Conservation (phyloP, 371 early-diverging fungal genomes). For the Sporodiniella umbellata region DNA sequence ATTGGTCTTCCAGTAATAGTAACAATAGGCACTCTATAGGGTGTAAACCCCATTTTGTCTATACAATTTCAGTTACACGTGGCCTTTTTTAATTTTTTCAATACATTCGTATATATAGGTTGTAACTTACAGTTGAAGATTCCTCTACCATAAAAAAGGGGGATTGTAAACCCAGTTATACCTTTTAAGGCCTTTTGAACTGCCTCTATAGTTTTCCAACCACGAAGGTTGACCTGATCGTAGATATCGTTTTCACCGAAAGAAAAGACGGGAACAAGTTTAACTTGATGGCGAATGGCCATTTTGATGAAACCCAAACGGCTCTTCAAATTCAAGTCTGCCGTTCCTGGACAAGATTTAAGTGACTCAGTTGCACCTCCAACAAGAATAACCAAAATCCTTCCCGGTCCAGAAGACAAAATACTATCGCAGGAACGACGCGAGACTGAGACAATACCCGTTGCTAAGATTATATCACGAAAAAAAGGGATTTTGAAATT, state of each 20-base stretch:
- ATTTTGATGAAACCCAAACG: slow-evolving; percentile 73
- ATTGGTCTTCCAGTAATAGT: slow-evolving; percentile 69
- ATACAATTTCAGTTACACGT: background rate
- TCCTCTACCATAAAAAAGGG: slow-evolving; percentile 67
- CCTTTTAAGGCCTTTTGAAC: slow-evolving; percentile 57
- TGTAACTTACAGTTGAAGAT: slow-evolving; percentile 61
- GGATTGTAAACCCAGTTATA: slow-evolving; percentile 57
- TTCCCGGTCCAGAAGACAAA: slow-evolving; percentile 65
- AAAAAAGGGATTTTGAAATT: slow-evolving; percentile 68
- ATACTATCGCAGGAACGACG: slow-evolving; percentile 66
- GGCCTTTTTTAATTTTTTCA: background rate
- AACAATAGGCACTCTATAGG: slow-evolving; percentile 42
- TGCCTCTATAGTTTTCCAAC: slow-evolving; percentile 38
- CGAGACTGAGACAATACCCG: slow-evolving; percentile 74
- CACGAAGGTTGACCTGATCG: slow-evolving; percentile 51
- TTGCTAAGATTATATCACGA: slow-evolving; percentile 62
- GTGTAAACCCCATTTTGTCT: slow-evolving; percentile 53
- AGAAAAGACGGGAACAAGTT: slow-evolving; percentile 66
- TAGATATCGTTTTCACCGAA: slow-evolving; percentile 84
- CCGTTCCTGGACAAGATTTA: slow-evolving; percentile 55
- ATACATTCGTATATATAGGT: no score
- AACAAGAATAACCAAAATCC: slow-evolving; percentile 67
- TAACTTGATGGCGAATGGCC: slow-evolving; percentile 63
- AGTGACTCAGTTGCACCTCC: slow-evolving; percentile 77
- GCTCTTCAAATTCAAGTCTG: slow-evolving; percentile 61